Evolutionary conservation across 2,329 filamentous ascomycete species (phyloP), one percentile per base, ranked within the genome.

Genomic region (Pseudogymnoascus sp.): DNA sequence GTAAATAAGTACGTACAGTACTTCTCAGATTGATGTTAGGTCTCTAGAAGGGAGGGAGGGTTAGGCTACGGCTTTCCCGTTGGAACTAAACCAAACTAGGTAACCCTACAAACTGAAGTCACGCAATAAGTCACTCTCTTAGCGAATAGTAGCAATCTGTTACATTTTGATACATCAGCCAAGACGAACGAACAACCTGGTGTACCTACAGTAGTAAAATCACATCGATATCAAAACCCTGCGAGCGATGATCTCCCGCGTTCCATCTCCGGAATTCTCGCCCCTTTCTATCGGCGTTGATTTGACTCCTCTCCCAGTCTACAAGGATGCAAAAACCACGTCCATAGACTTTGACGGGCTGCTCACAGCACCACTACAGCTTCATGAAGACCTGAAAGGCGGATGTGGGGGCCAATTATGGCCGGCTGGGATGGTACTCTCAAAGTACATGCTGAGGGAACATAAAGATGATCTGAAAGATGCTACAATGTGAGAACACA

Each of bases 401-500:
- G 95, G 95, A 65, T 97, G 95, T 75, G 95, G 95, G 60, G 95
- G 95, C 2, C 90, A 96, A 76, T 82, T 96, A 10, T 97, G 95
- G 95, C 93, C 93, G 2, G 93, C 93, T 0, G 95, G 95, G 10
- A 89, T 96, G 86, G 84, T 95, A 15, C 80, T 99, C 62, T 84
- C 89, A 19, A 91, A 88, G 75, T 96, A 97, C 74, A 83, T 97
- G 82, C 80, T 97, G 65, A 84, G 87, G 62, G 87, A 87, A 72
- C 89, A 90, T 69, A 79, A 78, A 66, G 77, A 83, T n/a, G 78
- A 84, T 68, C 75, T 96, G 67, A 76, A 76, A 64, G 79, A 83
- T 64, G 87, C 89, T 67, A 83, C 85, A 76, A 91, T 96, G 90
- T 96, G 83, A 71, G 64, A 67, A 64, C 65, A 62, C 57, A 19